Percentiles rank a stretch among this genome's conserved stretches.
Evolutionary conservation across 2,329 filamentous ascomycete species (phyloP).

Genomic region (Cyphellophora europaea): DNA sequence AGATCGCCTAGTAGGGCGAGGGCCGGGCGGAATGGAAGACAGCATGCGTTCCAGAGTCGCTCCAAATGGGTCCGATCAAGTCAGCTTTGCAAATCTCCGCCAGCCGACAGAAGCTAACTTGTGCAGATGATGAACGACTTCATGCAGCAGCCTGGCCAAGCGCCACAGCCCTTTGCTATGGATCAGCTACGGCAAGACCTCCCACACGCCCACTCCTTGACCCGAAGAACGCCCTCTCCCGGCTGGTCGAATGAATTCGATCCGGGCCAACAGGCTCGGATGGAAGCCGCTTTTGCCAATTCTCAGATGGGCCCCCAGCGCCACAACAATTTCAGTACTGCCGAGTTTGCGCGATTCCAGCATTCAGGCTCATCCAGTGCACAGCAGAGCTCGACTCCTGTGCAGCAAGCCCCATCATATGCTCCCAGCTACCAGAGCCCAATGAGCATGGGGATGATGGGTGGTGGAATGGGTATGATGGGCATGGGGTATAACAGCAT

Average conservation of each 20-base stretch:
- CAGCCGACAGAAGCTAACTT: conserved; percentile 20
- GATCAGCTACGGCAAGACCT: conserved; percentile 57
- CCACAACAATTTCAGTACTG: conserved; percentile 59
- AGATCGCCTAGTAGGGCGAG: conserved; percentile 72
- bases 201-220: conserved; percentile 41
- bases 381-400: conserved; percentile 50
- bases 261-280: conserved; percentile 52
- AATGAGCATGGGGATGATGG: conserved; percentile 33
- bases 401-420: conserved; percentile 42
- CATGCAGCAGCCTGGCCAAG: conserved; percentile 66
- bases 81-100: conserved; percentile 17
- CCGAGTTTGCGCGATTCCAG: conserved; percentile 82
- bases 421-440: conserved; percentile 42
- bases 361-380: conserved; percentile 47
- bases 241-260: conserved; percentile 59
- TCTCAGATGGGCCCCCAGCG: conserved; percentile 27
- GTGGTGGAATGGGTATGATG: conserved; percentile 38
- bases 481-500: conserved; percentile 43
- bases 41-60: conserved; percentile 66
- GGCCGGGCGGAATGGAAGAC: conserved; percentile 60
- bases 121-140: conserved; percentile 85
- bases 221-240: conserved; percentile 44
- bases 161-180: conserved; percentile 51
- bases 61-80: conserved; percentile 66
- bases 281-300: conserved; percentile 58